Conservation (phyloP, 2,329 filamentous ascomycete genomes). For the Hypocreales sp. region DNA sequence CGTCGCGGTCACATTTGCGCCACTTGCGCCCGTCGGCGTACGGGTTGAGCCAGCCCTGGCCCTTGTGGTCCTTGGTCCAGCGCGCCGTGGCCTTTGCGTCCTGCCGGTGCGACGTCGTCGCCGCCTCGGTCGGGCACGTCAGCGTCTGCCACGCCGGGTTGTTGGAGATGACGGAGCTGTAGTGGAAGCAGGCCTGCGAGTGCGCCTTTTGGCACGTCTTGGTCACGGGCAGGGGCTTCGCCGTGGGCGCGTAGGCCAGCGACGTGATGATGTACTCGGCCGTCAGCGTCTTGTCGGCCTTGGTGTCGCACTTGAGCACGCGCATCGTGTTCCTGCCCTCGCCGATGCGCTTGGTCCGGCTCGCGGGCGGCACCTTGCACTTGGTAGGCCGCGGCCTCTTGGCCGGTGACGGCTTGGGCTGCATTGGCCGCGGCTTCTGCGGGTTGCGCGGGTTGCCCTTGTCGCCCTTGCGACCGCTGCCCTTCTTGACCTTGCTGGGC, state of each 20-base stretch:
- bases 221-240: neutral
- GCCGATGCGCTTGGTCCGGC: neutral
- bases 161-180: neutral
- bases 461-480: conserved; percentile 1
- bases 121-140: neutral
- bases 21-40: neutral
- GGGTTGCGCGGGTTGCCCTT: neutral
- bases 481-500: neutral
- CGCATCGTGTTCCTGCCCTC: neutral
- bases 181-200: neutral
- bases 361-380: too few species aligned
- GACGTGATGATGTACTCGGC: neutral
- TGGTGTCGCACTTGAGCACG: neutral
- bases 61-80: neutral
- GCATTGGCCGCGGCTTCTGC: neutral
- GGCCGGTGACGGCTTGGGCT: neutral
- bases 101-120: neutral
- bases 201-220: neutral
- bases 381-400: neutral
- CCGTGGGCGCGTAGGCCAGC: neutral
- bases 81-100: neutral
- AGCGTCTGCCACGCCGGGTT: neutral
- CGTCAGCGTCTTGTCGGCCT: neutral
- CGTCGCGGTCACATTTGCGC: neutral
- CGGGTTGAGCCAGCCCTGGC: neutral